Base-by-base conservation (phyloP, 2,329 filamentous ascomycete species). In the Exophiala alcalophila region DNA sequence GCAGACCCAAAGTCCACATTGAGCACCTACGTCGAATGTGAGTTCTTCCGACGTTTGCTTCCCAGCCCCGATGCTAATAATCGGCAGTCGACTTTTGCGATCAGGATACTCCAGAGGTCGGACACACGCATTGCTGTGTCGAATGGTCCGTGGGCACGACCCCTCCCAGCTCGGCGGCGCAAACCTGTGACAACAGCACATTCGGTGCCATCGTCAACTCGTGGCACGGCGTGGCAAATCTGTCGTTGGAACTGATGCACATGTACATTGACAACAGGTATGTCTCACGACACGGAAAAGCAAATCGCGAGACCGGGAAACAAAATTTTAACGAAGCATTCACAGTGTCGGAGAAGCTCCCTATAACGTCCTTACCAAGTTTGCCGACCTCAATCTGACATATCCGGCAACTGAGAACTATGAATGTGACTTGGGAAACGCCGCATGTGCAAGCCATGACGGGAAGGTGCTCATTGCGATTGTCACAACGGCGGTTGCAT, bases 291-390 rank as follows among this genome's bases (percentile, higher is more conserved):
- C 14, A 12, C 29, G 7, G 14, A 16, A 6, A 15, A 32, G 29
- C 29, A 32, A 12, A 30, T n/a, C 9, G 14, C 19, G n/a, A 18
- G n/a, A 20, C 15, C 4, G 7, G 14, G n/a, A 35, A 14, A 12
- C 18, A 36, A 5, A 20, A 12, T 31, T n/a, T 29, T 43, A 12
- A 32, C 11, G 9, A 24, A 14, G 18, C n/a, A 4, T 18, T 10
- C 12, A 40, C 33, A 50, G 47, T 20, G 38, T 51, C 19, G 48
- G 48, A 7, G 14, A 51, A 34, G 34, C 41, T 20, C 51, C 51
- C 6, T 54, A 52, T 45, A 52, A 54, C 25, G 37, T 52, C 26
- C 32, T 54, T 9, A 56, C 43, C 28, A 54, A 52, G 30, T 50
- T 48, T 45, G 33, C 48, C 14, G 21, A 44, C 11, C 27, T 56